Percentiles rank a stretch among this genome's conserved stretches.
Conservation (phyloP, 495 filamentous ascomycete species). For the Podospora didyma region DNA sequence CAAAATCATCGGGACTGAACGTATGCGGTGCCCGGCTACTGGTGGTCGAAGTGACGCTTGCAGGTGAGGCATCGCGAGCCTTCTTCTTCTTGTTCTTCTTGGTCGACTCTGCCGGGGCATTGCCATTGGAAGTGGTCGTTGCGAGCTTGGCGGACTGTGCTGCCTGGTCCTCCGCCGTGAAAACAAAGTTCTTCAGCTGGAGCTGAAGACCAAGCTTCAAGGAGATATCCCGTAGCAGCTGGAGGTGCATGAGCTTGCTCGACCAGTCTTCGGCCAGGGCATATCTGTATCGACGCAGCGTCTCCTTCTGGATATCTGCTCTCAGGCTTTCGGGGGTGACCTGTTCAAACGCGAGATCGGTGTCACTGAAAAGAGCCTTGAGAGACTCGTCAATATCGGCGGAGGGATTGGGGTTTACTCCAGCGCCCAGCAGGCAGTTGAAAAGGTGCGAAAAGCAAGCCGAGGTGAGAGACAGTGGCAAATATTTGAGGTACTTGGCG, state of each 20-base stretch:
- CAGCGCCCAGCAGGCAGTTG: conserved; percentile 85
- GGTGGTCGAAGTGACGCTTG: conserved; percentile 48
- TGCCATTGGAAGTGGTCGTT: conserved; percentile 24
- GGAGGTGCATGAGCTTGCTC: conserved; percentile 62
- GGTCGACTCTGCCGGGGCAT: conserved; percentile 20
- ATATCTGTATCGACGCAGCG: conserved; percentile 69
- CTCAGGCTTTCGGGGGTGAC: conserved; percentile 68
- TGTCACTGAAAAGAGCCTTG: conserved; percentile 70
- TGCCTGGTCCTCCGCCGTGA: conserved; percentile 44
- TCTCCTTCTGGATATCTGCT: conserved; percentile 66
- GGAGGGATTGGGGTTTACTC: conserved; percentile 69
- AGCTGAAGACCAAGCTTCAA: conserved; percentile 92
- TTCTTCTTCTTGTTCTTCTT: conserved; percentile 79
- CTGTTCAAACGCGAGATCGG: conserved; percentile 76
- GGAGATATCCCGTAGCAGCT: conserved; percentile 83
- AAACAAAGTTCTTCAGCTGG: conserved; percentile 74
- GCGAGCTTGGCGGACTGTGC: conserved; percentile 18
- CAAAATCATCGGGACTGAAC: conserved; percentile 79
- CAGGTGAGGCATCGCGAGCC: conserved; percentile 43
- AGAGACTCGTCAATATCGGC: conserved; percentile 74
- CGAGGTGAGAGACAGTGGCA: conserved; percentile 73
- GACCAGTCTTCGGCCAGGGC: conserved; percentile 65
- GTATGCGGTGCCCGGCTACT: conserved; percentile 45
- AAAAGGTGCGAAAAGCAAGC: conserved; percentile 81
- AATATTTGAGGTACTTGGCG: conserved; percentile 69